Evolutionary conservation across 345 rosid species (phyloP).

Genomic region (Noccaea caerulescens): DNA sequence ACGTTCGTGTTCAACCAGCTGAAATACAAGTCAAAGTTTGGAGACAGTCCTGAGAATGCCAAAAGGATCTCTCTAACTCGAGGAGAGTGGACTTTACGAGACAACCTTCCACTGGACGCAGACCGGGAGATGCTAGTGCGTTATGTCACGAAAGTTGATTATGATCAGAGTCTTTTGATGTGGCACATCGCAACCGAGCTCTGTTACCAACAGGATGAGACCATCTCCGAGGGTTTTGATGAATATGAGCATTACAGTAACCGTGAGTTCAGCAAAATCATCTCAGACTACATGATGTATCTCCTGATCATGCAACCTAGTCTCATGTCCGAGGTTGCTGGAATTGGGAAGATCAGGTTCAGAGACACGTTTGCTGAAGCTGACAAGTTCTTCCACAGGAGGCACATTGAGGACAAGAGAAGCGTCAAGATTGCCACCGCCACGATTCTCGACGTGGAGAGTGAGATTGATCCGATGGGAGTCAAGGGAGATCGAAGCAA

Average conservation of each 20-base stretch:
- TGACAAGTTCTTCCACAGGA: slow-evolving; percentile 45
- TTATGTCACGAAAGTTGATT: slow-evolving; percentile 41
- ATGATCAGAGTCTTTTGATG: slow-evolving; percentile 51
- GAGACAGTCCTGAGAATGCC: slow-evolving; percentile 56
- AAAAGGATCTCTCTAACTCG: slow-evolving; percentile 53
- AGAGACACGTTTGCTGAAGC: slow-evolving; percentile 61
- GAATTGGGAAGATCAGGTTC: slow-evolving; percentile 58
- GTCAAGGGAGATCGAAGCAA: slow-evolving; percentile 71
- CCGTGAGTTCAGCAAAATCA: slow-evolving; percentile 49
- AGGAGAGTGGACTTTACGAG: slow-evolving; percentile 57
- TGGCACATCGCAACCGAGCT: slow-evolving; percentile 76
- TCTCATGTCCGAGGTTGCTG: slow-evolving; percentile 58
- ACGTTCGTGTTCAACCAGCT: slow-evolving; percentile 49
- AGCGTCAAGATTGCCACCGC: slow-evolving; percentile 32
- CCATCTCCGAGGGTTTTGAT: background rate
- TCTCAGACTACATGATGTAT: slow-evolving; percentile 66
- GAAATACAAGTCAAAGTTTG: slow-evolving; percentile 45
- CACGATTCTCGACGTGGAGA: slow-evolving; percentile 32
- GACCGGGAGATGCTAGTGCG: slow-evolving; percentile 36
- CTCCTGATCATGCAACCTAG: slow-evolving; percentile 61
- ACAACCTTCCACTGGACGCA: background rate
- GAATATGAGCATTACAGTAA: background rate
- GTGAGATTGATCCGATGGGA: slow-evolving; percentile 43
- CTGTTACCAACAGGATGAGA: slow-evolving; percentile 40
- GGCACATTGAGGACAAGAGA: slow-evolving; percentile 8